phyloP scores from a whole-genome alignment of 306 rosid genomes.

The Trifolium pratense region DNA sequence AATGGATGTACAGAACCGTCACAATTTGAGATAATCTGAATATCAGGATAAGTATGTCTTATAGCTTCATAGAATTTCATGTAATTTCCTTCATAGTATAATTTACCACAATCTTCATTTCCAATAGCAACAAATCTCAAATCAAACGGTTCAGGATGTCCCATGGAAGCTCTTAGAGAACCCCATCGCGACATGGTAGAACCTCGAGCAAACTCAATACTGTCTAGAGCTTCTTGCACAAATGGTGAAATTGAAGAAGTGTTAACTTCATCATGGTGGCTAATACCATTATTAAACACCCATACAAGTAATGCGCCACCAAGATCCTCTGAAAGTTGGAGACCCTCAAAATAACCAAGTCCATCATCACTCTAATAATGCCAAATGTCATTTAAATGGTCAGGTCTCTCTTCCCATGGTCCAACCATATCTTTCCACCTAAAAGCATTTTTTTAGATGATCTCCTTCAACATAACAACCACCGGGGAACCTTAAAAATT shows the following conservation, averaged over 20 bases:
- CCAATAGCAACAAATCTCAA: constrained; percentile 74
- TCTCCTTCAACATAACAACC: too few species aligned
- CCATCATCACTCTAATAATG: not conserved
- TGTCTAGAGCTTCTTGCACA: constrained; percentile 86
- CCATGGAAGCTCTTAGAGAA: constrained; percentile 73
- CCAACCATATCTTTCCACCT: constrained; percentile 49
- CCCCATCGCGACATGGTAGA: constrained; percentile 71
- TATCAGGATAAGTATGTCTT: constrained; percentile 66
- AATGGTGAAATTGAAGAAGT: constrained; percentile 61
- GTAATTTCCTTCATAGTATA: constrained; percentile 64
- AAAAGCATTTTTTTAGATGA: constrained; percentile 73
- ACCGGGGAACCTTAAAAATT: too few species aligned
- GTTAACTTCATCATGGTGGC: constrained; percentile 66
- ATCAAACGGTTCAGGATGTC: constrained; percentile 80
- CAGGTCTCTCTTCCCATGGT: constrained; percentile 2
- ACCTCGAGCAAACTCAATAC: constrained; percentile 87
- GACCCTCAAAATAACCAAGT: not conserved
- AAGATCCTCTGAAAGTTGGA: constrained; percentile 74
- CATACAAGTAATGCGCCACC: constrained; percentile 70
- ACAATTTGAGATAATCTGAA: constrained; percentile 74
- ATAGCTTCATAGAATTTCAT: constrained; percentile 63
- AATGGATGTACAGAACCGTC: constrained; percentile 62
- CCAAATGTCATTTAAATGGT: not conserved
- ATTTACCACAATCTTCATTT: constrained; percentile 75
- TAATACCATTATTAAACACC: constrained; percentile 80